Evolutionary conservation across 345 rosid genomes (phyloP), one percentile per base, ranked within the genome.

Genomic region (Mangifera indica): DNA sequence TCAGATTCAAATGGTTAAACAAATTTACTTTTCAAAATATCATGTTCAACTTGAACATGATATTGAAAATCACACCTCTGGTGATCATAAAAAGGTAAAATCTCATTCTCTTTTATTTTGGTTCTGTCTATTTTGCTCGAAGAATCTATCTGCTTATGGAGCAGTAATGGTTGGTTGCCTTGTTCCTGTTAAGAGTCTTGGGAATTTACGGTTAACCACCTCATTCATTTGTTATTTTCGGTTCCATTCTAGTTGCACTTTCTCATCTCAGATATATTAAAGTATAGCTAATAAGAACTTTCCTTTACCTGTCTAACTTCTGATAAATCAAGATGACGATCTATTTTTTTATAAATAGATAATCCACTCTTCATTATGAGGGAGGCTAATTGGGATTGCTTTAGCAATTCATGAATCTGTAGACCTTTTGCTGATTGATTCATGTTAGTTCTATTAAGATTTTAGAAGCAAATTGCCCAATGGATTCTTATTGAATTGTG

Each of bases 1-100:
- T 44, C 92, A 87, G 80, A 85, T 90, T 70, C 92, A 85, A 67
- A 45, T 73, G n/a, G 73, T 90, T 69, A 85, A 84, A 70, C 90
- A 90, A 60, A 82, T 66, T 63, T 90, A 87, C 80, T 42, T 73
- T 79, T 74, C 86, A 49, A 84, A 70, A 63, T 82, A 79, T 59
- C 84, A 83, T 22, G 66, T 69, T 63, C 61, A 63, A 57, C 83
- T 90, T 18, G 95, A 90, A 82, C 79, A 80, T 44, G 92, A 82
- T 49, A 78, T 87, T 74, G 81, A 78, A 56, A 13, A 14, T 22
- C 14, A 15, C 12, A 71, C 82, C 32, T 72, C 85, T 40, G 91
- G 87, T 45, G 92, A 87, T 80, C 87, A 83, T 77, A 76, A 77
- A 77, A 82, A 69, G 76, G 96, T 85, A 76, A 42, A 44, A 51